These are phyloP conservation scores for Rhynchospora breviuscula DNA, from an alignment of 176 grass and related monocot genomes.

Conservation along the genomic window DNA sequence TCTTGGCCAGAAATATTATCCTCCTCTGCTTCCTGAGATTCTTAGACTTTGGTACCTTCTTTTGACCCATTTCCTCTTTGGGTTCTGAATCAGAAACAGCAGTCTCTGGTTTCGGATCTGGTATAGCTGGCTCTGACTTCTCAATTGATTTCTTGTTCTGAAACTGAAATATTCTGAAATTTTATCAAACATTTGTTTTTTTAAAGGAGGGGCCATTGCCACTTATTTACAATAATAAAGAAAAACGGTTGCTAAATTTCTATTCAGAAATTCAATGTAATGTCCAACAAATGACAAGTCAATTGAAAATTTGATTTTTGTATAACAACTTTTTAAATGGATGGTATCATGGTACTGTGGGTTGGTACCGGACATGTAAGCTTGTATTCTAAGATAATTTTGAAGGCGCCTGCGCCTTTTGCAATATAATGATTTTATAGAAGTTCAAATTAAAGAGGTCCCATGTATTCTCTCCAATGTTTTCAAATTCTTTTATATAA, in stretches of 20 bases:
- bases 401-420: too few relatives aligned
- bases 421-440: too few relatives aligned
- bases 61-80: neutral
- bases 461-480: neutral
- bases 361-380: neutral
- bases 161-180: neutral
- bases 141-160: neutral
- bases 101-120: neutral
- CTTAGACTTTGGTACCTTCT: neutral
- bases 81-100: neutral
- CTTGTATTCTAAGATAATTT: neutral
- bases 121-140: neutral
- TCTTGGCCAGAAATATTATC: conserved; percentile 16
- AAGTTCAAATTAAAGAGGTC: neutral
- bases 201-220: too few relatives aligned
- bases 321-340: neutral
- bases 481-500: neutral
- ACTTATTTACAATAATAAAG: too few relatives aligned
- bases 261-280: neutral
- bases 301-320: neutral
- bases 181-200: neutral
- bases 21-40: conserved; percentile 16
- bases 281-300: neutral
- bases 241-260: neutral
- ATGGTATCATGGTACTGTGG: neutral